Percentiles rank a stretch among this genome's conserved stretches.
phyloP scores from a whole-genome alignment of 768 basidiomycete species.

The Boletus vermiculosoides region DNA sequence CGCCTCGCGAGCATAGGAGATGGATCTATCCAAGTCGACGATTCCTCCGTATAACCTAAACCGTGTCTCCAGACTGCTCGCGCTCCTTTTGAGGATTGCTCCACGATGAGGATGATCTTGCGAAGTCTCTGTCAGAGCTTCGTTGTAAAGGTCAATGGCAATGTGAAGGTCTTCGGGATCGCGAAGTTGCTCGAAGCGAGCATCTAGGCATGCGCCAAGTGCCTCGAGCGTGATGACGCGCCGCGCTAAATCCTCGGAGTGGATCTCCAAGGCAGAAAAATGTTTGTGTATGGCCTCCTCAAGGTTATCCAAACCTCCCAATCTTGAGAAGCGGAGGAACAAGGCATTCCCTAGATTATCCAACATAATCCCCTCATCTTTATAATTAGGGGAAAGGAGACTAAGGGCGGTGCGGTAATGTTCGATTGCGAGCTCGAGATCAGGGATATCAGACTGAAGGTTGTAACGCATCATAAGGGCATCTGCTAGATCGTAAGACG shows the following conservation, averaged over 20 bases:
- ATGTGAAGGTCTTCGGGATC: conserved; percentile 26
- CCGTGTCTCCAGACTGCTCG: conserved; percentile 15
- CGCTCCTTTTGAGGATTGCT: conserved; percentile 15
- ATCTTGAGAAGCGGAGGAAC: conserved; percentile 23
- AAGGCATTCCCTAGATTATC: conserved; percentile 26
- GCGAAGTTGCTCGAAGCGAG: conserved; percentile 23
- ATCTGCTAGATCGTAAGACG: conserved; percentile 29
- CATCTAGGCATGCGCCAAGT: conserved; percentile 23
- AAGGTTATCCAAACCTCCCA: conserved; percentile 16
- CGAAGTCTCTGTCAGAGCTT: conserved; percentile 24
- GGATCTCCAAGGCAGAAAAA: conserved; percentile 21
- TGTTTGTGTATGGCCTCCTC: conserved; percentile 30
- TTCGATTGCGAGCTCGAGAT: conserved; percentile 30
- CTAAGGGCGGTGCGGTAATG: conserved; percentile 24
- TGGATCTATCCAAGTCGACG: conserved; percentile 27
- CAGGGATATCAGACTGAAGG: conserved; percentile 13
- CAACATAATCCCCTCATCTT: conserved; percentile 14
- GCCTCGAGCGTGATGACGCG: conserved; percentile 22
- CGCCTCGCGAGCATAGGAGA: conserved; percentile 23
- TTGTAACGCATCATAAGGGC: conserved; percentile 30
- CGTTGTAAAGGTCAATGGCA: conserved; percentile 26
- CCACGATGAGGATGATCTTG: conserved; percentile 16
- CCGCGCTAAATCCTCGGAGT: conserved; percentile 9
- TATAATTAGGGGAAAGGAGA: conserved; percentile 15
- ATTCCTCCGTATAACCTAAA: conserved; percentile 17